These are phyloP conservation scores for Metarhizium anisopliae DNA, from an alignment of 2,329 filamentous ascomycete genomes.

Conservation along the genomic window DNA sequence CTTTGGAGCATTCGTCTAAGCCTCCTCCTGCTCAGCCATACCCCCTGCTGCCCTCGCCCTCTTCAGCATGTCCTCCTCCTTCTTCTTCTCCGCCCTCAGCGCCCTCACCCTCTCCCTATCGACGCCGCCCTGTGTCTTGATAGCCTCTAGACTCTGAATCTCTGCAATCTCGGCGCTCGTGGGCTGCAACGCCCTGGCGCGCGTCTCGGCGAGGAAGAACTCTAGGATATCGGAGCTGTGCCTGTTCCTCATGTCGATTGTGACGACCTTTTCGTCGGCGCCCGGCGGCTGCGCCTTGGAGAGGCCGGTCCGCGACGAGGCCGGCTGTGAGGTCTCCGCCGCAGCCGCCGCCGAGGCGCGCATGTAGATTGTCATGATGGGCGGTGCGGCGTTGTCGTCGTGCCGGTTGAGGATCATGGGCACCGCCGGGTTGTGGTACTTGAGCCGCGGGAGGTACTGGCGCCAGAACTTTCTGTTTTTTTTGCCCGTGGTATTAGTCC, in stretches of 20 bases:
- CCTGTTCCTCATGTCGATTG: slow-evolving; percentile 56
- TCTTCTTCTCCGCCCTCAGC: slow-evolving; percentile 47
- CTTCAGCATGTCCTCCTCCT: slow-evolving; percentile 46
- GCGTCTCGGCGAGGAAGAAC: slow-evolving; percentile 53
- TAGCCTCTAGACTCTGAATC: slow-evolving; percentile 48
- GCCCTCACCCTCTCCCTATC: slow-evolving; percentile 47
- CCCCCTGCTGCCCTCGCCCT: slow-evolving; percentile 29
- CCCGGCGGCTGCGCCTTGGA: slow-evolving; percentile 40
- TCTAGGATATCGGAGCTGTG: slow-evolving; percentile 53
- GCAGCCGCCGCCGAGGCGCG: slow-evolving; percentile 26
- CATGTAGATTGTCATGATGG: slow-evolving; percentile 59
- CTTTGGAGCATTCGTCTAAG: slow-evolving; percentile 7
- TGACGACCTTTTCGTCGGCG: slow-evolving; percentile 39
- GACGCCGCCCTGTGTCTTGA: slow-evolving; percentile 37
- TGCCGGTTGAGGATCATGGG: slow-evolving; percentile 75
- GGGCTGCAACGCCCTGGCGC: slow-evolving; percentile 46
- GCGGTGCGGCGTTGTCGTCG: slow-evolving; percentile 42
- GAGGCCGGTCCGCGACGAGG: slow-evolving; percentile 37
- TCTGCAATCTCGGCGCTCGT: slow-evolving; percentile 51
- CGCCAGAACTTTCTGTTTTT: slow-evolving; percentile 75
- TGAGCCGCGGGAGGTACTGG: slow-evolving; percentile 71
- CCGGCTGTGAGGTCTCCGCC: slow-evolving; percentile 27
- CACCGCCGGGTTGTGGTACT: slow-evolving; percentile 86
- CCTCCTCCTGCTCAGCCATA: slow-evolving; percentile 24
- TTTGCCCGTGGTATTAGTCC: background rate